Percentiles rank a stretch among this genome's conserved stretches.
These are phyloP conservation scores for Aspergillus affinis DNA, from an alignment of 495 filamentous ascomycete species.

Conservation along the genomic window DNA sequence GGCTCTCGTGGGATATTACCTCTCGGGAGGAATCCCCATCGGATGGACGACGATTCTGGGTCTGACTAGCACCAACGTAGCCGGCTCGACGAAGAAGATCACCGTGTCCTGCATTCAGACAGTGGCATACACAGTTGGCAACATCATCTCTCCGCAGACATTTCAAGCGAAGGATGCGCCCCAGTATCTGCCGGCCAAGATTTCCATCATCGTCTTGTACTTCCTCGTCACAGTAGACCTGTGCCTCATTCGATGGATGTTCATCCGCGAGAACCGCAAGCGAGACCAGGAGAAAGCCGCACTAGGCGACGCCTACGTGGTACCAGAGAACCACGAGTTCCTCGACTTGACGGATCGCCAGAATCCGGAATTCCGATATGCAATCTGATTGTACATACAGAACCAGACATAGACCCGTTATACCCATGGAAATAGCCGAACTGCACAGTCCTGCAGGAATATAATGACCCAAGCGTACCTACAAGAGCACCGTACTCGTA, in stretches of 20 bases:
- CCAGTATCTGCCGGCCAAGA: slow-evolving; percentile 58
- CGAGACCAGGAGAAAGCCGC: slow-evolving; percentile 43
- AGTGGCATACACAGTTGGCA: slow-evolving; percentile 56
- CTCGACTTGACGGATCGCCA: slow-evolving; percentile 50
- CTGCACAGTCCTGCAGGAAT: no score
- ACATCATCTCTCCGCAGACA: slow-evolving; percentile 52
- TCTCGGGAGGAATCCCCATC: slow-evolving; percentile 43
- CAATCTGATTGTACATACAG: neutral
- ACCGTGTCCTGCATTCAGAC: slow-evolving; percentile 61
- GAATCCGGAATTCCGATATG: slow-evolving; percentile 27
- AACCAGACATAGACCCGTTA: neutral
- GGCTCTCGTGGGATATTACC: slow-evolving; percentile 52
- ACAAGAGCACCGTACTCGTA: no score
- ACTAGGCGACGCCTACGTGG: slow-evolving; percentile 50
- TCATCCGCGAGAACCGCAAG: slow-evolving; percentile 48
- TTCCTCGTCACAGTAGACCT: slow-evolving; percentile 41
- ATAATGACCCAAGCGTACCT: no score
- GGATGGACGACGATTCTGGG: slow-evolving; percentile 52
- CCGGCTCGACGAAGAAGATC: slow-evolving; percentile 67
- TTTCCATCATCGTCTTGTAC: slow-evolving; percentile 57
- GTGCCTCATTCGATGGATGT: slow-evolving; percentile 54
- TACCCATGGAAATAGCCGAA: neutral
- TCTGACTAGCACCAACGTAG: slow-evolving; percentile 53
- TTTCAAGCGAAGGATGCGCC: slow-evolving; percentile 51
- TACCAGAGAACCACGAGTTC: slow-evolving; percentile 58